Evolutionary conservation across 1,284 basidiomycete genomes (phyloP), one percentile per base, ranked within the genome.

Genomic region (Moesziomyces antarcticus): DNA sequence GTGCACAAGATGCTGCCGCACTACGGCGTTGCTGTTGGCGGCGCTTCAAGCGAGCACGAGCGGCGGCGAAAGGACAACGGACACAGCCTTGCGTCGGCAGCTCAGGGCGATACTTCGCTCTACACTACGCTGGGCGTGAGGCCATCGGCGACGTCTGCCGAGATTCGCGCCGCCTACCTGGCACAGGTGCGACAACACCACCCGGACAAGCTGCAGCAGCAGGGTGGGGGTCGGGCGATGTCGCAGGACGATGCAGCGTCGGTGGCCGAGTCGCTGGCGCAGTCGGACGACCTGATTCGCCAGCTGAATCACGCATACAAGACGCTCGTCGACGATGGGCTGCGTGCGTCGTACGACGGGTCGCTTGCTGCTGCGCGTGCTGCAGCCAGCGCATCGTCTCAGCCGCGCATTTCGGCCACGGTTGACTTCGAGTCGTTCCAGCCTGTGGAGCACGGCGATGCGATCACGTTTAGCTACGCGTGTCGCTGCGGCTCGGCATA

Each of bases 151-250:
- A 60, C 56, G 7, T 8, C 42, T 10, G 44, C 52, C 43, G 63
- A 71, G 33, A 71, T 75, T 25, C 56, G 73, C 8, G 44, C 73
- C 2, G 73, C 73, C 20, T 75, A 71, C 50, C 64, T 75, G 3
- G 60, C 56, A 1, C 55, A 65, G 45, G 73, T 75, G 5, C 56
- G 68, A 13, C 52, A 18, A 13, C 48, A 75, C 30, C 73, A 75
- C 35, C 73, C 73, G 1, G 73, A 75, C 52, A 74, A 74, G 49
- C 51, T 69, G 5, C 72, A 74, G 33, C 72, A 74, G 56, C 70
- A 57, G 41, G 7, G n/a, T 25, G 20, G n/a, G 10, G 24, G 20
- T 16, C 6, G 24, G 5, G 21, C 3, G 3, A 13, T 35, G 1
- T 40, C 37, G 37, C 50, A 53, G 21, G 33, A 52, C n/a, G 66